Conservation (phyloP, 2,329 filamentous ascomycete species). For the Colletotrichum euphorbiae region DNA sequence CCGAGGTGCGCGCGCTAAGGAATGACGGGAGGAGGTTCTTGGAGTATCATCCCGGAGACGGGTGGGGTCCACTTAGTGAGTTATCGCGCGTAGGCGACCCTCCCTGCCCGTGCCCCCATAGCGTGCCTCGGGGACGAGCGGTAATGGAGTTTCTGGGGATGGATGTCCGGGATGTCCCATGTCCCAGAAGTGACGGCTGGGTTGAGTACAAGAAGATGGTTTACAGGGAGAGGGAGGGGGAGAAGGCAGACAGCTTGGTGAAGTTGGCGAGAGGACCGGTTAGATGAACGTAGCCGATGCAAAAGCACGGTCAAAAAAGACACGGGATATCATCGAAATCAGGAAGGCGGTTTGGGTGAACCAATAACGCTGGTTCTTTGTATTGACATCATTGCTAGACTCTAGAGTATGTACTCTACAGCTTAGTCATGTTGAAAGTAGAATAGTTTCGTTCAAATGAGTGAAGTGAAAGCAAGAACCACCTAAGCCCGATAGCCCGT, state of each 20-base stretch:
- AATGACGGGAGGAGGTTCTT: slow-evolving; percentile 42
- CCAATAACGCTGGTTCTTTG: background rate
- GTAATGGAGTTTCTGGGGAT: slow-evolving; percentile 46
- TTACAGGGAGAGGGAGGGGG: slow-evolving; percentile 36
- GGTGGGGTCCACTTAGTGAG: slow-evolving; percentile 46
- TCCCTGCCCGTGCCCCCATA: no score
- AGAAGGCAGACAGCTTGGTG: background rate
- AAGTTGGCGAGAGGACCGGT: background rate
- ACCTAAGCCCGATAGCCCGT: slow-evolving; percentile 21
- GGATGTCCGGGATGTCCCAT: slow-evolving; percentile 42
- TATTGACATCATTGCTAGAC: slow-evolving; percentile 25
- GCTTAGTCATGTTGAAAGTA: background rate
- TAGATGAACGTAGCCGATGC: background rate
- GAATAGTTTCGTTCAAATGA: slow-evolving; percentile 6
- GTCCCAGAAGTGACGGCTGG: slow-evolving; percentile 48
- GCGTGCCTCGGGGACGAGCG: no score
- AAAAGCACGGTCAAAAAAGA: no score
- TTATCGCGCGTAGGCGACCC: no score
- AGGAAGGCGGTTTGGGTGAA: background rate
- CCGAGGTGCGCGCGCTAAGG: slow-evolving; percentile 39
- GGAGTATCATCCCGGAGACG: slow-evolving; percentile 44
- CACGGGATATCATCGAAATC: background rate
- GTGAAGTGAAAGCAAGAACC: slow-evolving; percentile 17
- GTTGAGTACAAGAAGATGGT: slow-evolving; percentile 45
- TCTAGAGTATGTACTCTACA: slow-evolving; percentile 27